phyloP scores from a whole-genome alignment of 306 rosid species.

The Quercus engelmannii region DNA sequence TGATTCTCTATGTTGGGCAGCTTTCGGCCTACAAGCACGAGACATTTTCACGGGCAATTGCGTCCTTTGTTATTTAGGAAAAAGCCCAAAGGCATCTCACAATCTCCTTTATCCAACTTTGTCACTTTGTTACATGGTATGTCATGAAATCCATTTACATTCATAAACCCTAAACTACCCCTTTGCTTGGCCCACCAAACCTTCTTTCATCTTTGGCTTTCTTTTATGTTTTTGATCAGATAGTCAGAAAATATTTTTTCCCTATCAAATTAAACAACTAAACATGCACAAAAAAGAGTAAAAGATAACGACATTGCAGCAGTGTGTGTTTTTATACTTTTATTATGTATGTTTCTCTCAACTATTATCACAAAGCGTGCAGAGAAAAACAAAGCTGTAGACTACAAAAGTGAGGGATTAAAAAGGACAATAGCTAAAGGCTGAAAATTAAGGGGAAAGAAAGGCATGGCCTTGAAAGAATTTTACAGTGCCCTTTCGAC shows the following conservation, averaged over 20 bases:
- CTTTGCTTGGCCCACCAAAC: constrained; percentile 5
- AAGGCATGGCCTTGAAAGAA: constrained; percentile 5
- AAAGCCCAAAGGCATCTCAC: constrained; percentile 31
- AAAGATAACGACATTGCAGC: no score
- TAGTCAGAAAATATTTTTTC: no score
- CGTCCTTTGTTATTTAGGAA: constrained; percentile 52
- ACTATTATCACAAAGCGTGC: no score
- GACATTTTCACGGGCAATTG: constrained; percentile 65
- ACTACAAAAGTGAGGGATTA: not conserved
- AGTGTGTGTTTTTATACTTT: no score
- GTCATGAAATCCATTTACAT: constrained; percentile 5
- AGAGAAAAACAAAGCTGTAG: no score
- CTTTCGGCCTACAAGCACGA: constrained; percentile 56
- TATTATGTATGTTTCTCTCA: no score
- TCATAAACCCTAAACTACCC: not conserved
- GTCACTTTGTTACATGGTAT: constrained; percentile 41
- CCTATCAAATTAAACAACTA: no score
- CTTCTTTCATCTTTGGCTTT: not conserved
- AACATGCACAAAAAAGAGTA: no score
- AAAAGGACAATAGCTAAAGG: constrained; percentile 16
- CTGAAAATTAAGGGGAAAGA: constrained; percentile 2
- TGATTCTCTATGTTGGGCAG: constrained; percentile 53
- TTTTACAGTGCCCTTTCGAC: constrained; percentile 35
- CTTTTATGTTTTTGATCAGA: not conserved
- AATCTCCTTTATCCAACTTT: constrained; percentile 34